Percentiles rank a stretch among this genome's conserved stretches.
phyloP scores from a whole-genome alignment of 768 basidiomycete genomes.

The Termitomyces sp. region DNA sequence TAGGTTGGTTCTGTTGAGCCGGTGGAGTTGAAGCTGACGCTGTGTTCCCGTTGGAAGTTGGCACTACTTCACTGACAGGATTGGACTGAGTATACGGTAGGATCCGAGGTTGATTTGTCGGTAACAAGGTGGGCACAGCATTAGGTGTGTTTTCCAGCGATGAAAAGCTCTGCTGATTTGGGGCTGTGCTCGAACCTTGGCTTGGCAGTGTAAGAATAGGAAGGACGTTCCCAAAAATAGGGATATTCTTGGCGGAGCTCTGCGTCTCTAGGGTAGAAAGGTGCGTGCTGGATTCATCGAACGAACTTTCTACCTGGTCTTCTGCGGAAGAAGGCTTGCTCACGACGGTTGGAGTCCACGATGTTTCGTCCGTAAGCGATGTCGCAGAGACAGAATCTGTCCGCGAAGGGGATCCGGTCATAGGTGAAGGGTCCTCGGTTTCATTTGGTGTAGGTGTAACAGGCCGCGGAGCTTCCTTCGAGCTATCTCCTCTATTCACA shows the following conservation, averaged over 20 bases:
- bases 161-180: background rate
- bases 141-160: background rate
- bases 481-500: background rate
- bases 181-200: background rate
- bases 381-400: conserved; percentile 9
- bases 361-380: background rate
- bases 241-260: background rate
- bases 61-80: background rate
- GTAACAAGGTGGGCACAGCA: background rate
- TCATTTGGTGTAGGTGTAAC: background rate
- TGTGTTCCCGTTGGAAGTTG: background rate
- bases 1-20: conserved; percentile 1
- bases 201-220: background rate
- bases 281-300: background rate
- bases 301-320: background rate
- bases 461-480: background rate
- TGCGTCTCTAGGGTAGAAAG: background rate
- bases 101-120: background rate
- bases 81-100: background rate
- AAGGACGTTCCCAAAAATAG: background rate
- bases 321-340: background rate
- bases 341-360: conserved; percentile 5
- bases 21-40: background rate
- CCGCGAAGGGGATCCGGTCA: conserved; percentile 5
- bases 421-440: background rate